Base-by-base conservation (phyloP, 2,329 filamentous ascomycete species). In the Capronia epimyces region DNA sequence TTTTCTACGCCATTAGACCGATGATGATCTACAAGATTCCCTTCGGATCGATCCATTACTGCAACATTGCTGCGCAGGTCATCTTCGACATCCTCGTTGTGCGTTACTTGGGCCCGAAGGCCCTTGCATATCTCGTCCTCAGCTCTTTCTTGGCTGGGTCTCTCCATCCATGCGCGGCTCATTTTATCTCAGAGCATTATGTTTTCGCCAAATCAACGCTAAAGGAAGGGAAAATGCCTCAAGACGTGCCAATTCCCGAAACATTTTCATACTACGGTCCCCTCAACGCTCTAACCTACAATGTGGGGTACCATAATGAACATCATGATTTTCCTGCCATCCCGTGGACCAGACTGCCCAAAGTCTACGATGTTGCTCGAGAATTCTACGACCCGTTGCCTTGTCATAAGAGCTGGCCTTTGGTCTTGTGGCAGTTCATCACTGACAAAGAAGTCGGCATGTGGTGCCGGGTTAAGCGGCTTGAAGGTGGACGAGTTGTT, bases 151-250 rank as follows among this genome's bases (percentile, higher is more conserved):
- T 98, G 2, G 93, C 93, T 1, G 93, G 93, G 29, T 91, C 86
- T 41, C 78, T 98, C 25, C 93, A 98, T 72, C 93, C 93, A 2
- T 88, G 91, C 52, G 93, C 93, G 0, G 93, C 89, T 39, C 93
- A 98, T 73, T 98, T 98, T 76, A 98, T 98, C 69, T 90, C 93
- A 51, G 93, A 98, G 74, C 93, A 98, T 71, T 91, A 91, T 71
- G 86, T 91, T 60, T 90, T 74, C 60, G 65, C 66, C 9, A 63
- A 69, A 22, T 82, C 80, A 21, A 66, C 65, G 16, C 63, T 67
- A 44, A 63, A 62, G 21, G 64, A 66, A 22, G 64, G 66, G 3
- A 64, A 63, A 21, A 64, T 64, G 49, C 55, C 63, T 25, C 54
- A 53, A 12, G 56, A 61, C 43, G 47, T 58, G 6, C 77, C 83